Conservation (phyloP, 2,329 filamentous ascomycete genomes). For the Tolypocladium album region DNA sequence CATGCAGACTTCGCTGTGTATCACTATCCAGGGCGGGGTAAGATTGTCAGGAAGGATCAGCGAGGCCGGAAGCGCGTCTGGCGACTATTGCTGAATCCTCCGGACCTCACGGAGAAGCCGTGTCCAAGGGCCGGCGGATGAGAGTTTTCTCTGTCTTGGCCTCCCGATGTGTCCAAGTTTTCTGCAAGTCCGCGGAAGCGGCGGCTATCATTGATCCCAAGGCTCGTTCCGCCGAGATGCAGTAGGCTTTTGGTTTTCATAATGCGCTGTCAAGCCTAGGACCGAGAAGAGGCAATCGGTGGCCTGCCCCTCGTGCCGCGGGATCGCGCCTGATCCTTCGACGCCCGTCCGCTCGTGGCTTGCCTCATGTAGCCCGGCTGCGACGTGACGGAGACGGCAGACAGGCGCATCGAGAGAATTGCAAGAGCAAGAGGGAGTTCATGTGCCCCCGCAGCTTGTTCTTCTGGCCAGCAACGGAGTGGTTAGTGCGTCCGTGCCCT, state of each 20-base stretch:
- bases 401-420: not conserved
- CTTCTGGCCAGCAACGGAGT: not conserved
- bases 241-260: not conserved
- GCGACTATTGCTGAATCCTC: not conserved
- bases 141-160: not conserved
- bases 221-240: not conserved
- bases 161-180: not conserved
- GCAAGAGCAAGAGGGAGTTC: not conserved
- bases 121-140: not conserved
- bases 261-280: not conserved
- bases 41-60: not conserved
- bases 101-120: too few relatives aligned
- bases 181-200: not conserved
- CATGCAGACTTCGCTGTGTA: slow-evolving; percentile 6
- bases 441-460: not conserved
- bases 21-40: slow-evolving; percentile 5
- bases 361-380: not conserved
- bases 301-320: not conserved
- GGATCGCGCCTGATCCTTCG: not conserved
- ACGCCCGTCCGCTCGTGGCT: not conserved
- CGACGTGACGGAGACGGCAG: not conserved
- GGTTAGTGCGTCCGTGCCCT: not conserved
- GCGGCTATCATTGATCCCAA: not conserved
- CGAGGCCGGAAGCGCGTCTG: not conserved
- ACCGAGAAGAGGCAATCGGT: not conserved